phyloP scores from a whole-genome alignment of 805 yeast genomes.

The Jamesozyma piceae region DNA sequence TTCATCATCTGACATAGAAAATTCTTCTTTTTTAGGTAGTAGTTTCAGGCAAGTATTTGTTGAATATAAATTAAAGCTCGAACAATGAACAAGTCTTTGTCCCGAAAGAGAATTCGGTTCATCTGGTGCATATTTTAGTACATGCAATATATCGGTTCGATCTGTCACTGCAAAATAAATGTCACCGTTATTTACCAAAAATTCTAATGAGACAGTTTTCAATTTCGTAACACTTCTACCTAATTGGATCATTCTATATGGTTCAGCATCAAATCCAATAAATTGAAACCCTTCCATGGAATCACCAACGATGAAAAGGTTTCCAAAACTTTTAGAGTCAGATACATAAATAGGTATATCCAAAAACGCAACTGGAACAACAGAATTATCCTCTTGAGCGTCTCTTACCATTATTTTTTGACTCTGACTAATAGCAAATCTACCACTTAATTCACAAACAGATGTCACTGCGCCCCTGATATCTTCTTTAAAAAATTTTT shows the following conservation, averaged over 20 bases:
- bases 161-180: constrained; percentile 62
- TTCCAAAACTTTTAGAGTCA: constrained; percentile 76
- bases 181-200: constrained; percentile 61
- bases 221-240: constrained; percentile 63
- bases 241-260: constrained; percentile 70
- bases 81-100: constrained; percentile 56
- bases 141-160: constrained; percentile 52
- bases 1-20: constrained; percentile 7
- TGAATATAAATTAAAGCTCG: constrained; percentile 63
- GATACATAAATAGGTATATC: constrained; percentile 76
- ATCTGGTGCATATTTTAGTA: constrained; percentile 85
- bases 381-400: constrained; percentile 73
- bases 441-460: constrained; percentile 70
- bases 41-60: constrained; percentile 46
- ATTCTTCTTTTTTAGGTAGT: constrained; percentile 32
- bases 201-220: constrained; percentile 53
- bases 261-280: constrained; percentile 90
- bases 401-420: constrained; percentile 71
- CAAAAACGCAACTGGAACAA: constrained; percentile 87
- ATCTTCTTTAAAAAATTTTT: constrained; percentile 60
- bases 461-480: constrained; percentile 79
- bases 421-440: constrained; percentile 78
- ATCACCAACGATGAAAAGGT: constrained; percentile 75
- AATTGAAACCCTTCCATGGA: constrained; percentile 60
- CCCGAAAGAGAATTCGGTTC: constrained; percentile 79